Evolutionary conservation across 2,329 filamentous ascomycete genomes (phyloP).

Genomic region (Knufia petricola): DNA sequence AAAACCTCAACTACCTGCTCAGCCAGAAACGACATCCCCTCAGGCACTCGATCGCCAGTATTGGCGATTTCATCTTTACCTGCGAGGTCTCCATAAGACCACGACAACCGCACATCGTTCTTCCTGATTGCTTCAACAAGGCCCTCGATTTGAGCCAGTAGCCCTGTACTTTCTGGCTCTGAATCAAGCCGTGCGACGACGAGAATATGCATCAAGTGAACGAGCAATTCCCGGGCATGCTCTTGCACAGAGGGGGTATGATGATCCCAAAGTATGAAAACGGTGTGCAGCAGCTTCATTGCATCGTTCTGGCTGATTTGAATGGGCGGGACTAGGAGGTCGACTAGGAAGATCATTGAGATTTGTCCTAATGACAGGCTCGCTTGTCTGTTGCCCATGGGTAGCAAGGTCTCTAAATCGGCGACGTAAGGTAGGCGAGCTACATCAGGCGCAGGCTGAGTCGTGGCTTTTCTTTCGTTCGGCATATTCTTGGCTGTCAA

Average conservation of each 20-base stretch:
- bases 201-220: slow-evolving; percentile 92
- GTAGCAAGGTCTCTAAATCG: slow-evolving; percentile 67
- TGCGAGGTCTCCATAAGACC: slow-evolving; percentile 90
- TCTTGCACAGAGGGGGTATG: slow-evolving; percentile 93
- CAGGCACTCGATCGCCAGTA: slow-evolving; percentile 69
- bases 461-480: slow-evolving; percentile 68
- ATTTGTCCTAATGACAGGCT: slow-evolving; percentile 89
- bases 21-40: slow-evolving; percentile 78
- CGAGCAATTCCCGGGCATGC: slow-evolving; percentile 92
- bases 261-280: slow-evolving; percentile 93
- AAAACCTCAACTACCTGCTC: slow-evolving; percentile 77
- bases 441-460: slow-evolving; percentile 51
- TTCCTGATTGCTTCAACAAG: slow-evolving; percentile 79
- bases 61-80: slow-evolving; percentile 62
- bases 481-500: slow-evolving; percentile 97
- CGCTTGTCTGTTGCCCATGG: slow-evolving; percentile 79
- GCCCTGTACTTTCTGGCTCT: slow-evolving; percentile 49
- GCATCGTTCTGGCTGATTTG: slow-evolving; percentile 69
- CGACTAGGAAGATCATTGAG: slow-evolving; percentile 84
- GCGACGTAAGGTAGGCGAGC: slow-evolving; percentile 77
- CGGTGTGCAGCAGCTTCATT: slow-evolving; percentile 77
- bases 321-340: slow-evolving; percentile 88
- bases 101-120: slow-evolving; percentile 75
- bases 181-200: slow-evolving; percentile 66
- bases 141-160: slow-evolving; percentile 64